Evolutionary conservation across 805 yeast genomes (phyloP).

Genomic region (Nakazawaea anatomiae): DNA sequence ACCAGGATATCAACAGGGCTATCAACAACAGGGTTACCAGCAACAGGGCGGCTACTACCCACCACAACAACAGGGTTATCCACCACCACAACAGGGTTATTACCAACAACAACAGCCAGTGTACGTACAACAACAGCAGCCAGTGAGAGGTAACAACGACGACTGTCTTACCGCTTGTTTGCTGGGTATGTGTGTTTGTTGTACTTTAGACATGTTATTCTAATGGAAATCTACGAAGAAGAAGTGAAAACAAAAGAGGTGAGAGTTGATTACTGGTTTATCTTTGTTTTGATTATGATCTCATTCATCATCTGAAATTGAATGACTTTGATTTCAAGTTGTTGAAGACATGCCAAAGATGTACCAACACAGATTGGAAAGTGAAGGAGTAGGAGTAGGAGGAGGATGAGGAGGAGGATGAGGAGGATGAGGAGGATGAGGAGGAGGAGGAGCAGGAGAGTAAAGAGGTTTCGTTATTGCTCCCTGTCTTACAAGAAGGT

Average conservation of each 20-base stretch:
- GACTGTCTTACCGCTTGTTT: slow-evolving; percentile 49
- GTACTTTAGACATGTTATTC: slow-evolving; percentile 46
- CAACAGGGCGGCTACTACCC: slow-evolving; percentile 12
- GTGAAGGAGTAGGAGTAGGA: no score
- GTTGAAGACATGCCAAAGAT: no score
- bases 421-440: no score
- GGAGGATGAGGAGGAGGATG: no score
- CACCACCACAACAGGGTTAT: slow-evolving; percentile 27
- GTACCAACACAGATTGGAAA: no score
- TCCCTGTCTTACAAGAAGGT: no score
- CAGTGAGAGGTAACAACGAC: slow-evolving; percentile 27
- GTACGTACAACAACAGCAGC: slow-evolving; percentile 48
- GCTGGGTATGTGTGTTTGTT: slow-evolving; percentile 51
- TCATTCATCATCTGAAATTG: no score
- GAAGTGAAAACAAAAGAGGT: background rate
- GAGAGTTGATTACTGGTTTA: background rate
- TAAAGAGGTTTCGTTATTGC: no score
- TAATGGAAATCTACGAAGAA: slow-evolving; percentile 15
- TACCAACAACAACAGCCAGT: slow-evolving; percentile 45
- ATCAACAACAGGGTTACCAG: slow-evolving; percentile 19
- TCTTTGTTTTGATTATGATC: background rate
- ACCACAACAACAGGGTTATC: slow-evolving; percentile 19
- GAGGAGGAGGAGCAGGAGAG: no score
- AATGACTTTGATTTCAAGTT: no score
- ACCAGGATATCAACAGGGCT: background rate